phyloP scores from a whole-genome alignment of 2,329 filamentous ascomycete genomes.

The Colletotrichum gloeosporioides region DNA sequence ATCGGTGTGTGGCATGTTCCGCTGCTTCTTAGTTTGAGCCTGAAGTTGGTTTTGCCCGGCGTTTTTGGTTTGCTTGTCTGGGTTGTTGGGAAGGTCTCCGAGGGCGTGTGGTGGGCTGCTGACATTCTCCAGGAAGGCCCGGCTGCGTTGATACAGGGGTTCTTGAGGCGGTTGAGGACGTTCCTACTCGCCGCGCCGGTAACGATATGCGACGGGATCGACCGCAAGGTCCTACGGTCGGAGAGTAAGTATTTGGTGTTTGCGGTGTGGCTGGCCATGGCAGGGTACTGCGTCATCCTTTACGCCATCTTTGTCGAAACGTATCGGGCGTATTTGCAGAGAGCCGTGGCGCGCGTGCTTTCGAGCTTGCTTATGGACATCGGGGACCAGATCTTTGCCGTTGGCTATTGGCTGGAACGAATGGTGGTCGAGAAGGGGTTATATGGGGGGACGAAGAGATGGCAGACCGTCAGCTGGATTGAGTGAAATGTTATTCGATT shows the following conservation, averaged over 20 bases:
- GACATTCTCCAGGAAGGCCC: background rate
- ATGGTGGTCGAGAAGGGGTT: background rate
- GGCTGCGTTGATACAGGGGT: background rate
- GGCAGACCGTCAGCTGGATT: background rate
- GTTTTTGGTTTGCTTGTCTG: background rate
- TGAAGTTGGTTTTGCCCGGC: background rate
- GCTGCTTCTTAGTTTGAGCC: background rate
- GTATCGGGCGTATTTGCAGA: background rate
- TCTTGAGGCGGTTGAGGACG: background rate
- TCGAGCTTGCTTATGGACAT: background rate
- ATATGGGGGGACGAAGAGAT: background rate
- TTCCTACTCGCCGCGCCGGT: background rate
- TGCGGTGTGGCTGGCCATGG: conserved; percentile 17
- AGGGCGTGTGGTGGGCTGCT: background rate
- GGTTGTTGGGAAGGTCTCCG: background rate
- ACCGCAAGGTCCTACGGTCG: background rate
- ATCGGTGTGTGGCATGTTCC: conserved; percentile 4
- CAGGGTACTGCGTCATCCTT: background rate
- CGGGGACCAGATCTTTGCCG: background rate
- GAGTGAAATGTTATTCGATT: background rate
- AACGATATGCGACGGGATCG: background rate
- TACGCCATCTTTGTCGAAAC: conserved; percentile 16
- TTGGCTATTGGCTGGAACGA: background rate
- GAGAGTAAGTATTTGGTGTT: conserved; percentile 10
- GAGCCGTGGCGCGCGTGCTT: background rate